Base-by-base conservation (phyloP, 2,329 filamentous ascomycete species). In the Golovinomyces cichoracearum region DNA sequence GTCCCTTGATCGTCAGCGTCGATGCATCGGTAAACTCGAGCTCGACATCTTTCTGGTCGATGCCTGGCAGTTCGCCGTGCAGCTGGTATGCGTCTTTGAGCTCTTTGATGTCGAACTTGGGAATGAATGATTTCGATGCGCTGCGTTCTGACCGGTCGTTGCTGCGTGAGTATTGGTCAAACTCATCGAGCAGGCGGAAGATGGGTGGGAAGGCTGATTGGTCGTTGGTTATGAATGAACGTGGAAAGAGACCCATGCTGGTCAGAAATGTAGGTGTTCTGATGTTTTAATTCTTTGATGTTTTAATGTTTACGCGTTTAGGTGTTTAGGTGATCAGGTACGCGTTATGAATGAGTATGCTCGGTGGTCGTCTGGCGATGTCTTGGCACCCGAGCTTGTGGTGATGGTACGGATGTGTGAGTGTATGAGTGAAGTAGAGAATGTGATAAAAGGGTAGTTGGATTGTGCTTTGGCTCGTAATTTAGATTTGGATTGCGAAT, bases 11-110 rank as follows among this genome's bases (percentile, higher is more conserved):
- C 53, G 74, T 70, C 40, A 88, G 66, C 15, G 80, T 85, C 65
- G 82, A 77, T 38, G 71, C 68, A 60, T 88, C 81, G 50, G 74
- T 77, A 68, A 86, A 88, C 60, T 88, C 81, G 60, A 88, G 80
- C 60, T 71, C 67, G 58, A 90, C 67, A 58, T 85, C 68, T 56
- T 82, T 75, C 65, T 83, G 80, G 53, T 73, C 72, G 56, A 86
- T 68, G 49, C 83, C 83, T 0, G 82, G 78, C 5, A 88, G 73
- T 63, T 88, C 82, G 57, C 82, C 83, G 57, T 86, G 75, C 19
- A 88, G 76, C 63, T 88, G 78, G 60, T 84, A 88, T 53, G 67
- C 62, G 5, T 74, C 64, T 52, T 71, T 70, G 12, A 71, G 73
- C 66, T 90, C 83, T 61, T 73, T 77, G 52, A 86, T 70, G 57